Conservation (phyloP, 2,329 filamentous ascomycete genomes). For the Leptographium wingfieldii region DNA sequence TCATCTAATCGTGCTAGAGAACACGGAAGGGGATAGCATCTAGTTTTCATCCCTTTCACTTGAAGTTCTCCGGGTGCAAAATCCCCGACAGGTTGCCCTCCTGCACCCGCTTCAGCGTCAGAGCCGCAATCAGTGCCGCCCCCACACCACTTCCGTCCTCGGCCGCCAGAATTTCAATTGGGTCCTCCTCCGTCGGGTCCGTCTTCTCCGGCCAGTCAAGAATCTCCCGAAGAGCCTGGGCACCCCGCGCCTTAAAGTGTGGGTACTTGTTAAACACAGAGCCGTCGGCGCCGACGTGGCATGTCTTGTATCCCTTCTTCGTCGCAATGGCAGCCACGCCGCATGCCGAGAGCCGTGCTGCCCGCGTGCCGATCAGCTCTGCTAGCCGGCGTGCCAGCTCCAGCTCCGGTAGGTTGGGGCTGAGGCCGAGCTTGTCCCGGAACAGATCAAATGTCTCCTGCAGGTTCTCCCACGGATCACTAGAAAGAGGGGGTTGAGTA, state of each 20-base stretch:
- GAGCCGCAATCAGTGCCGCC: conserved; percentile 77
- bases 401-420: conserved; percentile 62
- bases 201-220: conserved; percentile 79
- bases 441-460: conserved; percentile 79
- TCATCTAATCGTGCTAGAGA: not conserved
- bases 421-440: conserved; percentile 59
- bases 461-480: conserved; percentile 91
- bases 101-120: conserved; percentile 52
- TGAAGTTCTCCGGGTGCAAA: conserved; percentile 51
- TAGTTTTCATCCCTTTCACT: conserved; percentile 17
- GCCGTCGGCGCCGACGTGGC: conserved; percentile 92
- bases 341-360: conserved; percentile 83
- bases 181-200: conserved; percentile 62
- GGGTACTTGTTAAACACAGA: conserved; percentile 99
- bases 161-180: conserved; percentile 74
- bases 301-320: conserved; percentile 81
- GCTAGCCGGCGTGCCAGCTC: conserved; percentile 81
- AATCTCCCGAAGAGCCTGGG: conserved; percentile 82
- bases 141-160: conserved; percentile 98
- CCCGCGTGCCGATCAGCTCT: conserved; percentile 88
- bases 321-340: conserved; percentile 93
- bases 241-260: conserved; percentile 89
- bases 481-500: conserved; percentile 19
- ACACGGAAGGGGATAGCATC: not conserved
- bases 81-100: conserved; percentile 52